Evolutionary conservation across 768 basidiomycete species (phyloP), one percentile per base, ranked within the genome.

Genomic region (Cytidiella melzeri): DNA sequence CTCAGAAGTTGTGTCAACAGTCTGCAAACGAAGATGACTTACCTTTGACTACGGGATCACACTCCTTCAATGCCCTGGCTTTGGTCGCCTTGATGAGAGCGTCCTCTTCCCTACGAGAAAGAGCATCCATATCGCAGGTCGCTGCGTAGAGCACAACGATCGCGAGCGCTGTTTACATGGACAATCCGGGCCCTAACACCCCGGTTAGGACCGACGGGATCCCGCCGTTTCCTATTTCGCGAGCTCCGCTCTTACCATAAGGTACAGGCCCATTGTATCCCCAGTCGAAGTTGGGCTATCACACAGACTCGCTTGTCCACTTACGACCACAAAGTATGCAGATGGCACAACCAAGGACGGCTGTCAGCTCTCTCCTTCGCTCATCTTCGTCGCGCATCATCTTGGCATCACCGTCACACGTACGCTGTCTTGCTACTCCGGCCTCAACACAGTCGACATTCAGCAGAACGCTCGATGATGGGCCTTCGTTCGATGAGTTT

Each of bases 21-120:
- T 9, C n/a, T 13, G n/a, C 15, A 19, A 3, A 39, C 9, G 26
- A 23, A 11, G 7, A n/a, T 18, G 30, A 54, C 63, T 27, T 48
- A 83, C 92, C 85, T 79, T 81, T 84, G 3, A 92, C 86, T 5
- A 89, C 53, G 1, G 70, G 53, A 59, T 90, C 84, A 55, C 91
- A 93, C 64, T 88, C 84, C 58, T 79, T 82, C 61, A 92, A 65
- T 11, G 92, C 91, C 49, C 74, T 73, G 13, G 82, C 79, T 61
- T 92, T 93, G 7, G 88, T 86, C 20, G 85, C 73, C 66, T 93
- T 92, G 34, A 86, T 66, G 36, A 94, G 76, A 6, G 83, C 84
- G 40, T 94, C 91, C 64, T 94, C 91, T 69, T 93, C 91, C 43
- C 91, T 77, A 48, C 89, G 78, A 30, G 91, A 93, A 26, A 93